Evolutionary conservation across 805 yeast species (phyloP).

Genomic region (Candida bentonensis): DNA sequence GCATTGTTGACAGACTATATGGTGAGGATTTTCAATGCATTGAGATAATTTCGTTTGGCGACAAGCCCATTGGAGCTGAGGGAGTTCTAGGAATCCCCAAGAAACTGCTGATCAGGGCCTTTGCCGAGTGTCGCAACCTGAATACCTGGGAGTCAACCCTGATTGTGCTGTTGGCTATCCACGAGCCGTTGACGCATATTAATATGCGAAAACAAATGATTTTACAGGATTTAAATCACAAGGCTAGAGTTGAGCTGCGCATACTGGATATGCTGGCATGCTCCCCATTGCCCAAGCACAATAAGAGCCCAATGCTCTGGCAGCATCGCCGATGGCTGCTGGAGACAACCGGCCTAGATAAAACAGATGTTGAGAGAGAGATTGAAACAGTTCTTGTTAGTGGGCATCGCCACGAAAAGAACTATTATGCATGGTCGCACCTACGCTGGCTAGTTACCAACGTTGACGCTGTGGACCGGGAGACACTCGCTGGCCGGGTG

Average conservation of each 20-base stretch:
- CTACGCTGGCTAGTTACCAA: slow-evolving; percentile 19
- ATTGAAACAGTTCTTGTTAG: slow-evolving; percentile 21
- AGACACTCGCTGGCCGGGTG: slow-evolving; percentile 9
- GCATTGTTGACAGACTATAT: not conserved
- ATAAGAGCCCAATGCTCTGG: slow-evolving; percentile 28
- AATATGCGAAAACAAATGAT: slow-evolving; percentile 16
- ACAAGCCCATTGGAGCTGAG: slow-evolving; percentile 7
- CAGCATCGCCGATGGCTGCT: slow-evolving; percentile 22
- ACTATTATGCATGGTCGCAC: slow-evolving; percentile 36
- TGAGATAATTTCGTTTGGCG: slow-evolving; percentile 6
- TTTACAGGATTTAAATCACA: slow-evolving; percentile 5
- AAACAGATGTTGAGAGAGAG: slow-evolving; percentile 12
- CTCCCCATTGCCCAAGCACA: slow-evolving; percentile 23
- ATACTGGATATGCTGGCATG: slow-evolving; percentile 15
- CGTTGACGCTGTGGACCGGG: not conserved
- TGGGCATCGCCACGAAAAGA: slow-evolving; percentile 27
- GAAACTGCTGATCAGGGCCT: slow-evolving; percentile 8
- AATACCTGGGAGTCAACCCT: slow-evolving; percentile 6
- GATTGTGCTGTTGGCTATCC: slow-evolving; percentile 17
- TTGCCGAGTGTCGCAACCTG: slow-evolving; percentile 4
- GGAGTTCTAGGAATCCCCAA: slow-evolving; percentile 15
- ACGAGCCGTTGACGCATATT: slow-evolving; percentile 18
- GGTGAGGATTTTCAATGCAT: slow-evolving; percentile 5
- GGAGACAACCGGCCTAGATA: not conserved
- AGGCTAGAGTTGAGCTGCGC: slow-evolving; percentile 13